Conservation (phyloP, 2,329 filamentous ascomycete genomes). For the Hymenoscyphus occultus region DNA sequence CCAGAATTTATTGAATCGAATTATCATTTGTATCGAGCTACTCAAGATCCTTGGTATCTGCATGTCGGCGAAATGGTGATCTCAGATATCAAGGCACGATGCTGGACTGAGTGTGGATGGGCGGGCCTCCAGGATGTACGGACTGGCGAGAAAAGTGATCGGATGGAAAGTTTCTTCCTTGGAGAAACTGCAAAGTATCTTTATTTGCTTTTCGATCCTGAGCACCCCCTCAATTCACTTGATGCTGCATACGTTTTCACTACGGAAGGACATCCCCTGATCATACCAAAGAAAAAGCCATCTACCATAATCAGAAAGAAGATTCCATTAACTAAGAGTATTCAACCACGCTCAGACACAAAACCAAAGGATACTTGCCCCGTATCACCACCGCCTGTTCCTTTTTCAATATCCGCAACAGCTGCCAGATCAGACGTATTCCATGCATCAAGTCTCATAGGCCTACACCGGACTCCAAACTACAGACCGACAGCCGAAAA, state of each 20-base stretch:
- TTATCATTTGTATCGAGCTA: conserved; percentile 92
- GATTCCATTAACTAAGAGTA: conserved; percentile 24
- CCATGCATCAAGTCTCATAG: conserved; percentile 81
- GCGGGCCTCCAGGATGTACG: conserved; percentile 81
- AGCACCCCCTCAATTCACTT: conserved; percentile 81
- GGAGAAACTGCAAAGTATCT: conserved; percentile 96
- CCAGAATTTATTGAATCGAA: conserved; percentile 97
- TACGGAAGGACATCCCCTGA: conserved; percentile 89
- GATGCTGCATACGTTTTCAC: conserved; percentile 91
- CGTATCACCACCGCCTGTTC: conserved; percentile 53
- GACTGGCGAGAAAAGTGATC: conserved; percentile 81
- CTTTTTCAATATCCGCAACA: conserved; percentile 73
- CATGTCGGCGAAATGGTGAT: conserved; percentile 95
- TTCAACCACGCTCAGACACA: conserved; percentile 38
- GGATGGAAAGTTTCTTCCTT: conserved; percentile 98
- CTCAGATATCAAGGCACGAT: conserved; percentile 80
- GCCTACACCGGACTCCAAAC: conserved; percentile 73
- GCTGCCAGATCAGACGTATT: conserved; percentile 80
- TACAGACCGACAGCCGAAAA: conserved; percentile 45
- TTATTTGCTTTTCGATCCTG: conserved; percentile 82
- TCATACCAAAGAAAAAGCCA: conserved; percentile 62
- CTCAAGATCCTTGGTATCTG: conserved; percentile 92
- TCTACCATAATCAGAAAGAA: conserved; percentile 17
- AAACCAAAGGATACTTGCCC: conserved; percentile 59
- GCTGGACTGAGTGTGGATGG: conserved; percentile 91